Evolutionary conservation across 148 eudicot species (phyloP).

Genomic region (Cornus suecica): DNA sequence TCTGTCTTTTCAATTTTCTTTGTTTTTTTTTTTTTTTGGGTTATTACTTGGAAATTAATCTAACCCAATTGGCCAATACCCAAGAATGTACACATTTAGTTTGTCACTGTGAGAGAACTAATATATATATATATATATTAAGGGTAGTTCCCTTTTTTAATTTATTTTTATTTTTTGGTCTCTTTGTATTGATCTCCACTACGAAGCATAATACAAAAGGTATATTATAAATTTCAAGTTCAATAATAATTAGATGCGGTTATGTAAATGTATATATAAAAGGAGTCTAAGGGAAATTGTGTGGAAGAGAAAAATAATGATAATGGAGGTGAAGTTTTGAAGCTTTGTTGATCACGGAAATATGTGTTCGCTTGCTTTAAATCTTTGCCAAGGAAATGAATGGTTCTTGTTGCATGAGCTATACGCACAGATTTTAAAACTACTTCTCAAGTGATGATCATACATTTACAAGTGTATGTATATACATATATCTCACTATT

Average conservation of each 20-base stretch:
- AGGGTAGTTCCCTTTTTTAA: not conserved
- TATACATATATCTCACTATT: too few relatives aligned
- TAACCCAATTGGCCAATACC: constrained; percentile 10
- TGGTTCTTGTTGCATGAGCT: not conserved
- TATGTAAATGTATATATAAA: too few relatives aligned
- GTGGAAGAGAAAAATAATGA: not conserved
- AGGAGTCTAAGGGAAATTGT: too few relatives aligned
- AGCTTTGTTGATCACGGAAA: not conserved
- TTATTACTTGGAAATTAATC: not conserved
- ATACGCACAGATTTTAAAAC: too few relatives aligned
- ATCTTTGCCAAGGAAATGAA: not conserved
- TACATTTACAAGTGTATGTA: not conserved
- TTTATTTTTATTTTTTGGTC: too few relatives aligned
- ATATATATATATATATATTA: too few relatives aligned
- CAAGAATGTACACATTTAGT: not conserved
- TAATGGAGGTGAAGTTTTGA: too few relatives aligned
- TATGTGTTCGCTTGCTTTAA: not conserved
- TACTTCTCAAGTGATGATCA: not conserved
- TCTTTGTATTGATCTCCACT: not conserved
- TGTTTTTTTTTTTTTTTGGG: not conserved
- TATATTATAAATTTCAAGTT: too few relatives aligned
- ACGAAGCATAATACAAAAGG: too few relatives aligned
- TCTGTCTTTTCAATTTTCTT: not conserved
- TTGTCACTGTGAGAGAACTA: constrained; percentile 2
- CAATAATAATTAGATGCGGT: too few relatives aligned